Percentiles rank a stretch among this genome's conserved stretches.
These are phyloP conservation scores for Albatrellus sp. DNA, from an alignment of 1,284 basidiomycete species.

Conservation along the genomic window DNA sequence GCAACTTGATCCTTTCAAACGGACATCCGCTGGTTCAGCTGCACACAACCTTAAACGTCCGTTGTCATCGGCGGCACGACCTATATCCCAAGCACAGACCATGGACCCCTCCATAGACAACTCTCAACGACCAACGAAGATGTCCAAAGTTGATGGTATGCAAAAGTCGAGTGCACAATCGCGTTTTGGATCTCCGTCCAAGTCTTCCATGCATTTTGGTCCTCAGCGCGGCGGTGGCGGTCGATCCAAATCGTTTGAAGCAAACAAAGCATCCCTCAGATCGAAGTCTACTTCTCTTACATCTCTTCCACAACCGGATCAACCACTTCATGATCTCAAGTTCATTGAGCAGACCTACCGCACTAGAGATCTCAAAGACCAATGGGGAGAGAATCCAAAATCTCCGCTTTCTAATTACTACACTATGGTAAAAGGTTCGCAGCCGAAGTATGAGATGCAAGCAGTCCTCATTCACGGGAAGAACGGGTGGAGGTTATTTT, in stretches of 20 bases:
- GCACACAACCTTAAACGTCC: slow-evolving; percentile 16
- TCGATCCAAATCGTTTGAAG: not conserved
- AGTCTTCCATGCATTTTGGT: not conserved
- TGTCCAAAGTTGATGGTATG: not conserved
- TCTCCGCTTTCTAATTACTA: slow-evolving; percentile 30
- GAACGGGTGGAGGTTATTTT: slow-evolving; percentile 11
- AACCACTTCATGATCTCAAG: slow-evolving; percentile 17
- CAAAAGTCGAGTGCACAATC: not conserved
- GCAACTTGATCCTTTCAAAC: slow-evolving; percentile 32
- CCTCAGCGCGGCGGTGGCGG: not conserved
- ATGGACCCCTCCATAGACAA: not conserved
- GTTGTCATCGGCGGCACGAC: slow-evolving; percentile 10
- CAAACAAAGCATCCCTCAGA: not conserved
- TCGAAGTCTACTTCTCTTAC: slow-evolving; percentile 6
- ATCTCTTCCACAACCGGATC: slow-evolving; percentile 9
- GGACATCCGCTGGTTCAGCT: slow-evolving; percentile 15
- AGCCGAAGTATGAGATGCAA: slow-evolving; percentile 13
- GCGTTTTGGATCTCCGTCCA: not conserved
- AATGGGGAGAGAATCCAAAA: slow-evolving; percentile 28
- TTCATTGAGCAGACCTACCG: slow-evolving; percentile 18
- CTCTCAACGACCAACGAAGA: not conserved
- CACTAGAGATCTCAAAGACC: slow-evolving; percentile 19
- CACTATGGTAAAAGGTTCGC: slow-evolving; percentile 2
- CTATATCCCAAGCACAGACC: not conserved
- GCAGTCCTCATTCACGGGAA: slow-evolving; percentile 9